phyloP scores from a whole-genome alignment of 1,284 basidiomycete species.

The Cutaneotrichosporon mucoides region DNA sequence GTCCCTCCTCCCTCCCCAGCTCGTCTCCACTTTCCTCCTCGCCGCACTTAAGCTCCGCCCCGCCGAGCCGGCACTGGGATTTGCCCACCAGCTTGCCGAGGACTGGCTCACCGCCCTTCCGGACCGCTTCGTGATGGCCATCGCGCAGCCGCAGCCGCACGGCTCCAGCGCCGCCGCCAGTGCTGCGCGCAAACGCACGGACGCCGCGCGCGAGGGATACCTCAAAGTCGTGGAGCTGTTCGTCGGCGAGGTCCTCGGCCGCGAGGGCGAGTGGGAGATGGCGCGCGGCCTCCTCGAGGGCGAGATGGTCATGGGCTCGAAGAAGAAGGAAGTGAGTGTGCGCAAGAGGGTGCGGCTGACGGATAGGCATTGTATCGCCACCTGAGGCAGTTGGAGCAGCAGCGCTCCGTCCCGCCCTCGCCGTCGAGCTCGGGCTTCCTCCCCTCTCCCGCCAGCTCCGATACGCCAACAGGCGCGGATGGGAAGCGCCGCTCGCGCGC shows the following conservation, averaged over 20 bases:
- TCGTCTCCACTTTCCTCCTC: constrained; percentile 40
- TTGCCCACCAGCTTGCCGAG: constrained; percentile 35
- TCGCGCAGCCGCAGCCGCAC: constrained; percentile 16
- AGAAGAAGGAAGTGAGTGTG: constrained; percentile 42
- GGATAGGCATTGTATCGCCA: constrained; percentile 37
- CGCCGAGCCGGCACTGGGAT: constrained; percentile 22
- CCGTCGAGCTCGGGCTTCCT: constrained; percentile 22
- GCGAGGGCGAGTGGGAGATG: constrained; percentile 47
- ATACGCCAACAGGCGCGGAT: constrained; percentile 15
- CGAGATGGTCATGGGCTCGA: constrained; percentile 38
- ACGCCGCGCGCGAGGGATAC: constrained; percentile 41
- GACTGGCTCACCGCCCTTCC: constrained; percentile 37
- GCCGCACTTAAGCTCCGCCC: constrained; percentile 41
- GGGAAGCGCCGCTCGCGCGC: constrained; percentile 7
- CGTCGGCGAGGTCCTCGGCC: constrained; percentile 40
- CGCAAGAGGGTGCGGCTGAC: background rate
- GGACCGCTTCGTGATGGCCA: constrained; percentile 28
- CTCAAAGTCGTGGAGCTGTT: constrained; percentile 45
- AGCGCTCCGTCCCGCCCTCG: constrained; percentile 20
- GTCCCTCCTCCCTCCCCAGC: constrained; percentile 30
- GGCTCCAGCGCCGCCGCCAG: background rate
- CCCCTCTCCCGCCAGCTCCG: constrained; percentile 28
- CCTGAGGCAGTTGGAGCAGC: constrained; percentile 24
- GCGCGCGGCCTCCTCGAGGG: constrained; percentile 42
- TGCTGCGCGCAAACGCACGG: constrained; percentile 24